Percentiles rank a stretch among this genome's conserved stretches.
Conservation (phyloP, 306 rosid species). For the Ochetophila trinervis region DNA sequence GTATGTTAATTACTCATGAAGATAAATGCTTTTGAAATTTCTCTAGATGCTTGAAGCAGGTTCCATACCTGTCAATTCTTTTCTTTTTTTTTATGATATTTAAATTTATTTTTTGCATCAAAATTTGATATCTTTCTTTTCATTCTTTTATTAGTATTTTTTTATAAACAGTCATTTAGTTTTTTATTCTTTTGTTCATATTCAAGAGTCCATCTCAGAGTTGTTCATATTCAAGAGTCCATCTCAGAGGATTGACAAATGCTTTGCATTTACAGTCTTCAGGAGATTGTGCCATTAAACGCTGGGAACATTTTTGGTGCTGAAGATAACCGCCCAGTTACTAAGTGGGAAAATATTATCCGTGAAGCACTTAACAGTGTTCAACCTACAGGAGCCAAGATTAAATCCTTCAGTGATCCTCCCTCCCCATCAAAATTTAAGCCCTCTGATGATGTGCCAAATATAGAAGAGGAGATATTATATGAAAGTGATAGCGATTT, state of each 20-base stretch:
- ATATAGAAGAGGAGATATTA: slow-evolving; percentile 67
- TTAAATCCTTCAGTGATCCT: slow-evolving; percentile 87
- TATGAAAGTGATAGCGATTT: slow-evolving; percentile 73
- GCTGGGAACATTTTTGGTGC: slow-evolving; percentile 87
- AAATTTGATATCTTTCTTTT: neutral
- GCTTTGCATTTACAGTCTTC: slow-evolving; percentile 58
- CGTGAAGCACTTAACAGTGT: slow-evolving; percentile 68
- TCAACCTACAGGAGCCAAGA: slow-evolving; percentile 43
- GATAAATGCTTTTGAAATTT: slow-evolving; percentile 7
- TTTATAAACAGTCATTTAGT: slow-evolving; percentile 13
- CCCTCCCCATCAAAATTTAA: slow-evolving; percentile 87
- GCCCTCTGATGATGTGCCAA: slow-evolving; percentile 55
- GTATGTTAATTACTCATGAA: neutral
- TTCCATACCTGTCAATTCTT: no score
- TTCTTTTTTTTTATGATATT: neutral
- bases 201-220: neutral
- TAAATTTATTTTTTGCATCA: slow-evolving; percentile 2
- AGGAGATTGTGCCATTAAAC: slow-evolving; percentile 91
- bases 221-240: slow-evolving; percentile 6
- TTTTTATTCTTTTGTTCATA: slow-evolving; percentile 15
- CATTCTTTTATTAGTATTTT: neutral
- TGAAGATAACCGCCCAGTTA: slow-evolving; percentile 71
- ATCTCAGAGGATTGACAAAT: slow-evolving; percentile 13
- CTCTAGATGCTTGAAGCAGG: neutral
- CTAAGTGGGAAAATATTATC: slow-evolving; percentile 76